A percentile compares a stretch with the other conserved stretches of the same genome.
Evolutionary conservation across 768 basidiomycete species (phyloP).

Genomic region (Xerocomellus dryophilus): DNA sequence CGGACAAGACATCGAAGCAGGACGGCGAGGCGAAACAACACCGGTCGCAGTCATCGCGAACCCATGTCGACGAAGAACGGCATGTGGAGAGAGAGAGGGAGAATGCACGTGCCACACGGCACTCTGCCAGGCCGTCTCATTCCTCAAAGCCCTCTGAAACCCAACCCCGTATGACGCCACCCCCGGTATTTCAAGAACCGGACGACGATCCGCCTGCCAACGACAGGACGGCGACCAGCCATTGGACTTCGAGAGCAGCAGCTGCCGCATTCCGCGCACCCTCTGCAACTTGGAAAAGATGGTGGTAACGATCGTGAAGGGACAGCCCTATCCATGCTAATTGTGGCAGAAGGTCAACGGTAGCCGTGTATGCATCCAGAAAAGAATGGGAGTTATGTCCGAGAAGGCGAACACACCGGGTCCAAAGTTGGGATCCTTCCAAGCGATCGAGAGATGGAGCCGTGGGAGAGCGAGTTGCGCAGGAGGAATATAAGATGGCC

Average conservation of each 20-base stretch:
- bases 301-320: not conserved
- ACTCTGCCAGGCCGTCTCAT: constrained; percentile 42
- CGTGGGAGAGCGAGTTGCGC: not conserved
- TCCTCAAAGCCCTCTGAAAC: constrained; percentile 37
- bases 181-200: constrained; percentile 30
- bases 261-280: not conserved
- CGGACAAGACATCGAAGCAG: constrained; percentile 37
- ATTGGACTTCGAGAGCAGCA: not conserved
- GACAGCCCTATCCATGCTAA: not conserved
- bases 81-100: constrained; percentile 39
- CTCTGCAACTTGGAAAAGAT: not conserved
- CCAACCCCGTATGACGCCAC: constrained; percentile 28
- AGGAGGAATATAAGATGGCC: not conserved
- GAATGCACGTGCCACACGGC: constrained; percentile 35
- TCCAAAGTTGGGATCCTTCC: not conserved
- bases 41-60: constrained; percentile 48
- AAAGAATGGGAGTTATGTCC: not conserved
- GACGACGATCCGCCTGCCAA: constrained; percentile 27
- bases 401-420: not conserved
- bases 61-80: constrained; percentile 37
- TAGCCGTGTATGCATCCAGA: not conserved
- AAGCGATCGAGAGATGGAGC: not conserved
- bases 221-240: constrained; percentile 2
- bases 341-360: not conserved
- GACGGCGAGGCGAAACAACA: constrained; percentile 44